Percentiles rank a stretch among this genome's conserved stretches.
Evolutionary conservation across 306 rosid genomes (phyloP).

Genomic region (Spatholobus suberectus): DNA sequence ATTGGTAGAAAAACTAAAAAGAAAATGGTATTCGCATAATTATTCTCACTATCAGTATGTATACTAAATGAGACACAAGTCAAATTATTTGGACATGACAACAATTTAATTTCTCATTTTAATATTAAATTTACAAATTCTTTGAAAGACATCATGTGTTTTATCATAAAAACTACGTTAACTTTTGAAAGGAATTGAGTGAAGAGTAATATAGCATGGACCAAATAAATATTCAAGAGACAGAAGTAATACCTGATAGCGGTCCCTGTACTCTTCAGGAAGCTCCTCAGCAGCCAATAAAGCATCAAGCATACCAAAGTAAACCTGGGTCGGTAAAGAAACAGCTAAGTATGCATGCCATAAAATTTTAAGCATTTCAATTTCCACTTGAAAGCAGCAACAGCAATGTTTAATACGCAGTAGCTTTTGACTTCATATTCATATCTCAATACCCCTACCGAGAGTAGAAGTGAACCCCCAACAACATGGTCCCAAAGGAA

Average conservation of each 20-base stretch:
- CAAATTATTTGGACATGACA: background rate
- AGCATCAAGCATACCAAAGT: conserved; percentile 99
- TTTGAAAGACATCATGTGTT: background rate
- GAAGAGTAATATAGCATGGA: conserved; percentile 24
- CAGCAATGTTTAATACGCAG: background rate
- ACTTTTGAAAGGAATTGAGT: conserved; percentile 9
- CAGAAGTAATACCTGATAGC: conserved; percentile 68
- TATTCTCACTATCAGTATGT: background rate
- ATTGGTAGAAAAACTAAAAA: background rate
- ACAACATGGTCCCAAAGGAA: conserved; percentile 13
- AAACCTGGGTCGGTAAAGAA: conserved; percentile 66
- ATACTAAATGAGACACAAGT: background rate
- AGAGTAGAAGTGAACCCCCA: background rate
- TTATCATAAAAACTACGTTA: background rate
- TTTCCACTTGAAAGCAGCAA: conserved; percentile 27
- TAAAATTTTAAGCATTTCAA: conserved; percentile 31
- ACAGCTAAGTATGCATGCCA: conserved; percentile 37
- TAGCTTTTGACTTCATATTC: conserved; percentile 4
- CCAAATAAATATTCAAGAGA: background rate
- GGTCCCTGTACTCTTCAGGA: conserved; percentile 92
- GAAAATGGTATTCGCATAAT: background rate
- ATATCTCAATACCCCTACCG: conserved; percentile 2
- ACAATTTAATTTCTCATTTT: background rate
- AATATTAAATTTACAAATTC: background rate
- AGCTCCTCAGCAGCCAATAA: conserved; percentile 95